Conservation (phyloP, 768 basidiomycete species). For the Udeniomyces megalosporus region DNA sequence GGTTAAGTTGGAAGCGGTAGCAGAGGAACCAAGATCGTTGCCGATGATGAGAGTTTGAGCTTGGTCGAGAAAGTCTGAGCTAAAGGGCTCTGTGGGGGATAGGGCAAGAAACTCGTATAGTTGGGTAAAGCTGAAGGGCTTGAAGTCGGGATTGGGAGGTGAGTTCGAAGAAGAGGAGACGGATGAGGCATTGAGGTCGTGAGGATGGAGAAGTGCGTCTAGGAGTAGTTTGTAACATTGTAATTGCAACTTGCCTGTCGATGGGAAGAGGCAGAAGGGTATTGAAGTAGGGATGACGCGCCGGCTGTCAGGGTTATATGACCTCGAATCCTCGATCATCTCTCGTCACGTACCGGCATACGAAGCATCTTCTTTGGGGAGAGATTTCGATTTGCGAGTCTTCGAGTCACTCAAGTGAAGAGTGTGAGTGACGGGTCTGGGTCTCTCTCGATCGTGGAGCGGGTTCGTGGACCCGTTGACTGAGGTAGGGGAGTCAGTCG, state of each 20-base stretch:
- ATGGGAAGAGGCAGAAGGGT: neutral
- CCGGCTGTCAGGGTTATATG: no score
- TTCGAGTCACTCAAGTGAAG: slow-evolving; percentile 31
- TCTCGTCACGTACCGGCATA: no score
- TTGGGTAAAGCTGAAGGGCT: neutral
- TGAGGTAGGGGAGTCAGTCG: slow-evolving; percentile 14
- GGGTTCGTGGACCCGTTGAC: no score
- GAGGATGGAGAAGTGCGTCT: slow-evolving; percentile 2
- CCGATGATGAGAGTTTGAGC: slow-evolving; percentile 22
- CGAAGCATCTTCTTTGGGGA: slow-evolving; percentile 23
- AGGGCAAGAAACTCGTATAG: slow-evolving; percentile 24
- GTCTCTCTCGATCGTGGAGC: no score
- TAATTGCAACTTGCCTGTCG: slow-evolving; percentile 3
- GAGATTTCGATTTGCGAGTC: slow-evolving; percentile 23
- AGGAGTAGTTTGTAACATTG: slow-evolving; percentile 11
- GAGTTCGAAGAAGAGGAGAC: neutral
- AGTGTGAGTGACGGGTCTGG: slow-evolving; percentile 22
- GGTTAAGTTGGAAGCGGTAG: slow-evolving; percentile 17
- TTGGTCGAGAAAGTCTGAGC: slow-evolving; percentile 23
- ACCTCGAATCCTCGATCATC: no score
- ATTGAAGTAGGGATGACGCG: no score
- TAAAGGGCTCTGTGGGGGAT: slow-evolving; percentile 19
- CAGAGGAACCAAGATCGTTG: slow-evolving; percentile 20
- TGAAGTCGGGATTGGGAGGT: neutral
- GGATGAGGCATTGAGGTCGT: neutral